Evolutionary conservation across 805 yeast species (phyloP), one percentile per base, ranked within the genome.

Genomic region (Metschnikowia vanudenii): DNA sequence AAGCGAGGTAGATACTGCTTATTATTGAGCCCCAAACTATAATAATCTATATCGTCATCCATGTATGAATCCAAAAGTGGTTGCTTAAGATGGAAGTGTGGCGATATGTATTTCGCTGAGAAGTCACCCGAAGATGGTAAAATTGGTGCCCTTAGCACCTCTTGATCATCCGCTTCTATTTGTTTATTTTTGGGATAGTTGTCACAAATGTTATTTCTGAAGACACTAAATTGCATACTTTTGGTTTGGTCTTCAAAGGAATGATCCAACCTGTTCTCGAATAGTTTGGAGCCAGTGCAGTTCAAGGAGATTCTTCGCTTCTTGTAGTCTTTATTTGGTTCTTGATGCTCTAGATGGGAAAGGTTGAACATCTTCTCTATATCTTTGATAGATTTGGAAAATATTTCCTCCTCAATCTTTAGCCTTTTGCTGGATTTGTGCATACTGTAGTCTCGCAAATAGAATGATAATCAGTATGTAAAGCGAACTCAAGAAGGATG

Each of bases 361-460:
- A 45, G 44, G 18, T 43, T 44, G 41, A 53, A 53, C 56, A 53
- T 53, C 19, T 41, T 39, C 18, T 53, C 56, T 29, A 53, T 53
- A 44, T 53, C 56, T 42, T 49, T 41, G 47, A 53, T 51, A 19
- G 52, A 46, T 19, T 47, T 53, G 29, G 54, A 48, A 38, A 51
- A 53, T 29, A 51, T 51, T 42, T 53, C 56, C 20, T 41, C 41
- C 31, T 53, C 56, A 26, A 53, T 47, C 28, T 41, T 42, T 33
- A 53, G 41, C 4, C 56, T 43, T 34, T 53, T 53, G 39, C 41
- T 53, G 12, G 56, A 53, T 24, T 53, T 51, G 30, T n/a, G 20
- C 55, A 51, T 53, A 13, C 13, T 34, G 10, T 34, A 12, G 37
- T 26, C 12, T 26, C 28, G 12, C 28, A 26, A 31, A 31, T 31